Evolutionary conservation across 1,139 yeast species (phyloP).

Genomic region (Sugiyamaella neomexicana): DNA sequence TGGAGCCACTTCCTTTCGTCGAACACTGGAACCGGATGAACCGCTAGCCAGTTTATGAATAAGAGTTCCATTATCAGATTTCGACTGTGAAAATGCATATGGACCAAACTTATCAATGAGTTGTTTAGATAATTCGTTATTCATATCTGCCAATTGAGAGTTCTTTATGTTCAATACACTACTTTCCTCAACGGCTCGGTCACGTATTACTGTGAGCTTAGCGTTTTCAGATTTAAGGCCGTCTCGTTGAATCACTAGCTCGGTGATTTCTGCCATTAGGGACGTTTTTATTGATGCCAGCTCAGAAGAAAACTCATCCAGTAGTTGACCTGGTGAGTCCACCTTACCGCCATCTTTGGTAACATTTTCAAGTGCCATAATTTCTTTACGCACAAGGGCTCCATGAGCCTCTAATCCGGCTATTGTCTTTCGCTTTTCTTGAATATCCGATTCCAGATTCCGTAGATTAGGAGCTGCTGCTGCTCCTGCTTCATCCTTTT

Average conservation of each 20-base stretch:
- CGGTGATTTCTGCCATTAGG: constrained; percentile 39
- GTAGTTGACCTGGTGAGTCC: constrained; percentile 29
- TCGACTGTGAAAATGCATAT: constrained; percentile 9
- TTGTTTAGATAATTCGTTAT: constrained; percentile 41
- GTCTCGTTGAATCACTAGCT: constrained; percentile 37
- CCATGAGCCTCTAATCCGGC: constrained; percentile 41
- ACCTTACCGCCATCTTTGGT: constrained; percentile 22
- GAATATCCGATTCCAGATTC: constrained; percentile 33
- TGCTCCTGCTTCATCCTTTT: constrained; percentile 25
- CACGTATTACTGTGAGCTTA: constrained; percentile 34
- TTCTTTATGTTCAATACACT: constrained; percentile 39
- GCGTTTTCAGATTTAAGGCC: constrained; percentile 37
- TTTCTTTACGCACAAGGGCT: constrained; percentile 37
- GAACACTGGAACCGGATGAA: neutral
- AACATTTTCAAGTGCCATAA: constrained; percentile 33
- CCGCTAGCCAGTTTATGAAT: neutral
- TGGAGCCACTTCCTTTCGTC: constrained; percentile 13
- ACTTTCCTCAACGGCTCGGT: constrained; percentile 38
- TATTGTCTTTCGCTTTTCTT: constrained; percentile 39
- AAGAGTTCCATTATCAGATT: constrained; percentile 5
- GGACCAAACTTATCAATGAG: constrained; percentile 41
- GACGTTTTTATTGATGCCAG: constrained; percentile 33
- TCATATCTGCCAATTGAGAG: constrained; percentile 42
- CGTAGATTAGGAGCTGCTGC: constrained; percentile 16
- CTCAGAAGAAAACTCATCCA: constrained; percentile 34